Evolutionary conservation across 805 yeast species (phyloP).

Genomic region (Teunomyces barrocoloradensis): DNA sequence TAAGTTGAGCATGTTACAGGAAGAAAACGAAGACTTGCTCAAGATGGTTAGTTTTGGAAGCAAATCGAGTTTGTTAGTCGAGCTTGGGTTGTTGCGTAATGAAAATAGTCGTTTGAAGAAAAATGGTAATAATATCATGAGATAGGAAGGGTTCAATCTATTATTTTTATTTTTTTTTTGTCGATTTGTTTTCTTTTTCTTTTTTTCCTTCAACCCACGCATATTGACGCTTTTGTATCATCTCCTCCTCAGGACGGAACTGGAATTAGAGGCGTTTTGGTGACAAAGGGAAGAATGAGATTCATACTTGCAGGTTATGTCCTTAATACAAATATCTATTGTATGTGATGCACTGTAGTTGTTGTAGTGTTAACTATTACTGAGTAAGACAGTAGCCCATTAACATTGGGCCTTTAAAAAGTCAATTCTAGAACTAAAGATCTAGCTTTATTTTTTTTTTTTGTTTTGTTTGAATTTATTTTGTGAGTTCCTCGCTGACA

Average conservation of each 20-base stretch:
- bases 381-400: neutral
- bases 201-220: neutral
- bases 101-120: slow-evolving; percentile 23
- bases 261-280: neutral
- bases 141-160: neutral
- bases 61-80: slow-evolving; percentile 66
- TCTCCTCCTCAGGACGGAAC: too few species aligned
- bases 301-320: too few species aligned
- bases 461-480: neutral
- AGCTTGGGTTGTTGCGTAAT: slow-evolving; percentile 56
- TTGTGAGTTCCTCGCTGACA: neutral
- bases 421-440: neutral
- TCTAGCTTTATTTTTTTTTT: neutral
- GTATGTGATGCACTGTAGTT: too few species aligned
- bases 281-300: too few species aligned
- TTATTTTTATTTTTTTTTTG: neutral
- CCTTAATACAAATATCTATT: too few species aligned
- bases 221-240: neutral
- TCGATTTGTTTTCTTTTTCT: neutral
- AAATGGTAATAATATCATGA: neutral
- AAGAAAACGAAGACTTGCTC: slow-evolving; percentile 68
- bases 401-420: neutral
- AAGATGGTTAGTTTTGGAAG: slow-evolving; percentile 75
- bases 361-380: too few species aligned
- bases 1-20: slow-evolving; percentile 56